Percentiles rank a stretch among this genome's conserved stretches.
These are phyloP conservation scores for Hygrophila difformis DNA, from an alignment of 257 asterid species.

Conservation along the genomic window DNA sequence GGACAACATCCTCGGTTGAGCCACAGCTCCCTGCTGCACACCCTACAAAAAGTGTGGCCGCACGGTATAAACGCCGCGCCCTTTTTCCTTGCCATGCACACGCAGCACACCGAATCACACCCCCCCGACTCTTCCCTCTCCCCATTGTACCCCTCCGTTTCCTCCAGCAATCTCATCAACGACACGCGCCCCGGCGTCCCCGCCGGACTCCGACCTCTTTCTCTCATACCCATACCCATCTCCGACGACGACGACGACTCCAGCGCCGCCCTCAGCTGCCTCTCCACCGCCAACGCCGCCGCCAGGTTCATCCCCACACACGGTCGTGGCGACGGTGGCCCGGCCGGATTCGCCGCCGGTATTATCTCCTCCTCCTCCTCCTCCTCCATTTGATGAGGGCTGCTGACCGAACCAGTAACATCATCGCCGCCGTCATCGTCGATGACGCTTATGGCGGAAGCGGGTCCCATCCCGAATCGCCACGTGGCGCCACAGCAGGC, in stretches of 20 bases:
- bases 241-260: too few species aligned
- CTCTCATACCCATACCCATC: not conserved
- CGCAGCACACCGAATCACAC: conserved; percentile 72
- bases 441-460: conserved; percentile 28
- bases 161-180: conserved; percentile 78
- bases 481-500: conserved; percentile 55
- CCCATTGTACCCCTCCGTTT: conserved; percentile 52
- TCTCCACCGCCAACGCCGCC: conserved; percentile 77
- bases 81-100: conserved; percentile 88
- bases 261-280: conserved; percentile 53
- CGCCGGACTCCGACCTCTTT: not conserved
- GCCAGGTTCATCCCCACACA: conserved; percentile 72
- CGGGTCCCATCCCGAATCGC: conserved; percentile 42
- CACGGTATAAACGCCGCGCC: conserved; percentile 96
- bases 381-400: too few species aligned
- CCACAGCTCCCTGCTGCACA: conserved; percentile 90
- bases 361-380: conserved; percentile 5
- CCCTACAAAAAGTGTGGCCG: conserved; percentile 93
- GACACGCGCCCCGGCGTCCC: conserved; percentile 56
- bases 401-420: too few species aligned
- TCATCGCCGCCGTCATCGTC: conserved; percentile 30
- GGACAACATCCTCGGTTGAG: conserved; percentile 86
- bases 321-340: conserved; percentile 8
- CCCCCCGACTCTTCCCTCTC: conserved; percentile 26
- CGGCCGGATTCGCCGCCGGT: conserved; percentile 5